Evolutionary conservation across 2,329 filamentous ascomycete genomes (phyloP), one percentile per base, ranked within the genome.

Genomic region (Arthrobotrys entomopaga): DNA sequence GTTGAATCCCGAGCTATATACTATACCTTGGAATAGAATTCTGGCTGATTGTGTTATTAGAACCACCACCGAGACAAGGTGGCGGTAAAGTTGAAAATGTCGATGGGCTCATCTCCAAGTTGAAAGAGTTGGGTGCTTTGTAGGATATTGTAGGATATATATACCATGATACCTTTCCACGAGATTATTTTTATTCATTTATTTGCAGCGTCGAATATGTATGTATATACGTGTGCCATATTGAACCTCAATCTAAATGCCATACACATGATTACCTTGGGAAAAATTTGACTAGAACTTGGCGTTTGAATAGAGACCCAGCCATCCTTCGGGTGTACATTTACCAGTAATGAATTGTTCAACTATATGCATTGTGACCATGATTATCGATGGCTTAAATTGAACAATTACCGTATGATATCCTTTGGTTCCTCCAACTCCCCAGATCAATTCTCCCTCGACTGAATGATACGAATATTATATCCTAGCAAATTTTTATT

Each of bases 51-150:
- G 42, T n/a, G 7, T 46, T 7, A 46, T 8, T 82, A 89, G 95
- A 99, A 84, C 95, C 95, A 65, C 87, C 92, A 58, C 85, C 91
- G 76, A 87, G 95, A 82, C 89, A 97, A 84, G 95, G 95, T 46
- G 95, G 95, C 79, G 93, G 92, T 78, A 99, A 98, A 88, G 95
- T 99, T 19, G 93, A 97, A 80, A 91, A 97, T 84, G 95, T 99
- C 20, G 93, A 96, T 82, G 93, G 93, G n/a, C 87, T 99, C 83
- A 89, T 99, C 79, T 83, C 87, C 70, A 97, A 95, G 87, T 85
- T 99, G 81, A 98, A 98, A 87, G 94, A 99, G 85, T 84, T 99
- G 77, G 95, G 95, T 78, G 95, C 93, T 77, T 84, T 97, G 83
- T 97, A 87, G 78, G 46, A 13, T 15, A n/a, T n/a, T n/a, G n/a